These are phyloP conservation scores for Hemileccinum rubropunctum DNA, from an alignment of 768 basidiomycete species.

Conservation along the genomic window DNA sequence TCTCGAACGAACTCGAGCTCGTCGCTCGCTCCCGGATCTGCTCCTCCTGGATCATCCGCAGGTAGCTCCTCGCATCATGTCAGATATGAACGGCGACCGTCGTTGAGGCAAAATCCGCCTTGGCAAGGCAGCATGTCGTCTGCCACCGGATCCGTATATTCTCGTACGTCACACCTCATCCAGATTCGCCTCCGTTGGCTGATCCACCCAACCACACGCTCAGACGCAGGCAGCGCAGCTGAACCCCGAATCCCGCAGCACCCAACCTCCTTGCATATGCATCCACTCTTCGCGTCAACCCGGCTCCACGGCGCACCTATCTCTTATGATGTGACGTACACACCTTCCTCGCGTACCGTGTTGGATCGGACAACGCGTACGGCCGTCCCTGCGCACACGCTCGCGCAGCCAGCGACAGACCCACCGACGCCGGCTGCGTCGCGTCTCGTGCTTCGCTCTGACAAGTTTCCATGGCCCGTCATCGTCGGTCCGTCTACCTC, in stretches of 20 bases:
- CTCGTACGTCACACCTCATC: constrained; percentile 35
- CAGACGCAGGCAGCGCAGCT: constrained; percentile 23
- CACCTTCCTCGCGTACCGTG: constrained; percentile 57
- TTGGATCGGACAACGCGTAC: constrained; percentile 53
- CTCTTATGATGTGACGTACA: constrained; percentile 54
- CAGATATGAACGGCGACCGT: constrained; percentile 42
- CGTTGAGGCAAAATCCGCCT: constrained; percentile 44
- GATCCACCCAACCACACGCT: constrained; percentile 2
- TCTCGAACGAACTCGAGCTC: constrained; percentile 53
- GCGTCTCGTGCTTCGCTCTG: constrained; percentile 50
- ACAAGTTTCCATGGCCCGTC: constrained; percentile 63
- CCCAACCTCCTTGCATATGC: constrained; percentile 50
- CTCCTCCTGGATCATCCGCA: constrained; percentile 36
- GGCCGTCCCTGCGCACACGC: constrained; percentile 53
- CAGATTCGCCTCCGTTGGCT: constrained; percentile 3
- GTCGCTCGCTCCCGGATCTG: constrained; percentile 43
- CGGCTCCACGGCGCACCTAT: constrained; percentile 59
- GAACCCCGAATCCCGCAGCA: constrained; percentile 18
- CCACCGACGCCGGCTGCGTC: constrained; percentile 48
- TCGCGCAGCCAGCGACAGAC: constrained; percentile 63
- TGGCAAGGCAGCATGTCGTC: constrained; percentile 45
- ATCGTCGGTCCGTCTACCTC: constrained; percentile 40
- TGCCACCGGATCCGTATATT: constrained; percentile 36
- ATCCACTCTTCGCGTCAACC: constrained; percentile 58
- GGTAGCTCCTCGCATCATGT: constrained; percentile 41